Evolutionary conservation across 106 monocot genomes (phyloP), one percentile per base, ranked within the genome.

Genomic region (Acanthochlamys bracteata): DNA sequence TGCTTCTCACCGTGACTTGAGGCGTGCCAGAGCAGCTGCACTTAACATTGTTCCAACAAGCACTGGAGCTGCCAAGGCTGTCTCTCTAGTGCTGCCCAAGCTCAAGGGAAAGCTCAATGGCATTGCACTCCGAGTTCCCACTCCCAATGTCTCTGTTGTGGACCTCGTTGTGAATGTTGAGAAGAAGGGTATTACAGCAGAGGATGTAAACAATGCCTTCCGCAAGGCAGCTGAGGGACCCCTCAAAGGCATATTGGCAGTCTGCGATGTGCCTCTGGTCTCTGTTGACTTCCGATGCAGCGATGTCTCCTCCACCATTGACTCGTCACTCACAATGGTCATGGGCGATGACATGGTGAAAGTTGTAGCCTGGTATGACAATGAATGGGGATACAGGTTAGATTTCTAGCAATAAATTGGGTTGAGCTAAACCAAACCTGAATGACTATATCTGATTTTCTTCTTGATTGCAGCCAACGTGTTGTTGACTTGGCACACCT

Each of bases 331-430:
- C 39, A 91, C 84, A 24, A 98, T 98, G 96, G 96, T 98, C 62
- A 98, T 98, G 96, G 96, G 96, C 0, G 96, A 98, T 56, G 96
- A 98, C 62, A 98, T 91, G 96, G 82, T 98, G 49, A 98, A 98
- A 78, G 96, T 98, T 24, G 96, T 98, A 10, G 96, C 96, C 23
- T 98, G 96, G 96, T 98, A 98, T 42, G 96, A 98, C 76, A 98
- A 98, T 41, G 91, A 98, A 63, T 98, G 96, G 96, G 96, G 96
- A 11, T 91, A 98, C 88, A 98, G 96, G 96, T 98, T 25, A 77
- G 80, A 15, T 15, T 26, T 2, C 16, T 45, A 20, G 14, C 49
- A 26, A 39, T 47, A 1, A 33, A 55, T 2, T 55, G 55, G 20
- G 20, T 66, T 49, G 24, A 12, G 4, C 7, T 33, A 47, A 65